Conservation (phyloP, 495 filamentous ascomycete genomes). For the Hypoxylon lienhwacheense region DNA sequence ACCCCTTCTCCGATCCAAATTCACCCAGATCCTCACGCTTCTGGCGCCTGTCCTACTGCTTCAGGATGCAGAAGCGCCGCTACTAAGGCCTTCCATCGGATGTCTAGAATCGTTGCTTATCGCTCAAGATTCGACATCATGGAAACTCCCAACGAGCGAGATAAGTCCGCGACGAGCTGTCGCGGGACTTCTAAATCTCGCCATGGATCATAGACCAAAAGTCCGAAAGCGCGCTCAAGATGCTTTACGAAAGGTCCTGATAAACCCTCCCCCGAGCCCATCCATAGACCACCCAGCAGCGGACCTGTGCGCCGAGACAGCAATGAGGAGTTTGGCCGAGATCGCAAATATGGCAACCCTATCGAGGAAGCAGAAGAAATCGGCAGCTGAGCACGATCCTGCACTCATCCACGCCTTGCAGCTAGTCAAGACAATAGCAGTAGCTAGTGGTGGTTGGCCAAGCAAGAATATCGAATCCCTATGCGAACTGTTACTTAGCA, state of each 20-base stretch:
- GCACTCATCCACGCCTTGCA: constrained; percentile 88
- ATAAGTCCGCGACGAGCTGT: constrained; percentile 87
- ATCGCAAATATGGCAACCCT: constrained; percentile 62
- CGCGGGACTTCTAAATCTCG: constrained; percentile 79
- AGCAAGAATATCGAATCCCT: constrained; percentile 90
- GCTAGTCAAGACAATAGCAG: constrained; percentile 82
- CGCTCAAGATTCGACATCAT: constrained; percentile 83
- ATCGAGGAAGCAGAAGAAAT: constrained; percentile 68
- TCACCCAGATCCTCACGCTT: constrained; percentile 84
- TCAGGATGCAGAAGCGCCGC: constrained; percentile 81
- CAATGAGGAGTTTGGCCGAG: constrained; percentile 72
- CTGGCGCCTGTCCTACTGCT: constrained; percentile 81
- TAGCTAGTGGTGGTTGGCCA: constrained; percentile 92
- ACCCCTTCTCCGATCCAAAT: constrained; percentile 86
- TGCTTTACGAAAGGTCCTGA: constrained; percentile 78
- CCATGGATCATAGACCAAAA: constrained; percentile 88
- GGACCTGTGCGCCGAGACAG: constrained; percentile 92
- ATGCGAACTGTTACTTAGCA: constrained; percentile 83
- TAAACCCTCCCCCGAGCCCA: constrained; percentile 82
- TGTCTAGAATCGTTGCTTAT: constrained; percentile 85
- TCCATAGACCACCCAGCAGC: constrained; percentile 89
- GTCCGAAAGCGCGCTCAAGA: constrained; percentile 94
- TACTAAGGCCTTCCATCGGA: constrained; percentile 86
- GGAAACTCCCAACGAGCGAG: constrained; percentile 80
- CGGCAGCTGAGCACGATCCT: constrained; percentile 68